Base-by-base conservation (phyloP, 305 asterid species). In the Fraxinus dipetala region DNA sequence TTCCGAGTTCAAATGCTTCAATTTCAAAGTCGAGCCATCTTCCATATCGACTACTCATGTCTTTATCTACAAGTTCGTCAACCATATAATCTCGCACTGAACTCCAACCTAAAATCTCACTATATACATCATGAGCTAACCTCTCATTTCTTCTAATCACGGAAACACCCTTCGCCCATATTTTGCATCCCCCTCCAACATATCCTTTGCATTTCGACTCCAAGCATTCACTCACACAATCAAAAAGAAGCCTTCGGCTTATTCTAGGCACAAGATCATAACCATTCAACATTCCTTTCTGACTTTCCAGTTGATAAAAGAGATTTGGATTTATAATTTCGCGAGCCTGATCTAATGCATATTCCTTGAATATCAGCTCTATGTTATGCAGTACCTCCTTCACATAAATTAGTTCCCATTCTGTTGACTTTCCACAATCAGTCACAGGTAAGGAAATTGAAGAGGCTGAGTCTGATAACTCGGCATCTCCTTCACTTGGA, bases 401-500 rank as follows among this genome's bases (percentile, higher is more conserved):
- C 32, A 65, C 73, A 26, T 65, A 65, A 10, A 22, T 65, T 9
- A 3, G 73, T 26, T 65, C 73, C 73, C 87, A 85, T 18, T 85
- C 75, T n/a, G 54, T n/a, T n/a, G 87, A 61, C 73, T 69, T 74
- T 22, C 36, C 67, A 0, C 7, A 56, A 70, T 38, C 59, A 7
- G 1, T 59, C 59, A 67, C 38, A 51, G 35, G 8, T n/a, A 78
- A 51, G 16, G 67, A 86, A 31, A 75, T 31, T 22, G 92, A 89
- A 75, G 92, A 84, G n/a, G 97, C 98, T 13, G 97, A 94, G 85
- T 96, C 98, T 11, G 91, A 89, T 80, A 96, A 81, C 76, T 96
- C 99, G 5, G 87, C 75, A 72, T 89, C 92, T 35, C 82, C 84
- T 81, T 91, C 92, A 7, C 76, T 79, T 80, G 89, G 82, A 81